phyloP scores from a whole-genome alignment of 1,139 yeast genomes.

The Kurtzmaniella quercitrusa region DNA sequence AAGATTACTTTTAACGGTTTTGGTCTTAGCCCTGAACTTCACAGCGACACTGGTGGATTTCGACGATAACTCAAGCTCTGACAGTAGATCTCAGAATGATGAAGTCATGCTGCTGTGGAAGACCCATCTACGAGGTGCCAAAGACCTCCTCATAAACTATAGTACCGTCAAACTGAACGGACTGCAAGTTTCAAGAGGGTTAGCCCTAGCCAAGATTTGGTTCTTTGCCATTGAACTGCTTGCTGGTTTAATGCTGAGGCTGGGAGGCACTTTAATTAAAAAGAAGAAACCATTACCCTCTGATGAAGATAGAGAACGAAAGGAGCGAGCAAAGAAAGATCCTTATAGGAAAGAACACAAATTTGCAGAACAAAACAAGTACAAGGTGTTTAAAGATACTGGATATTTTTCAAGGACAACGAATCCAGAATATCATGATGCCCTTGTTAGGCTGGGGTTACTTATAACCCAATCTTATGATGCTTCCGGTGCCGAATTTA shows the following conservation, averaged over 20 bases:
- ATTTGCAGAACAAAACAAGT: slow-evolving; percentile 10
- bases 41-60: slow-evolving; percentile 24
- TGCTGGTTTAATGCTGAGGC: slow-evolving; percentile 28
- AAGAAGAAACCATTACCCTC: slow-evolving; percentile 5
- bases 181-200: slow-evolving; percentile 25
- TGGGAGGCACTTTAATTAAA: slow-evolving; percentile 27
- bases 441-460: slow-evolving; percentile 27
- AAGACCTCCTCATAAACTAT: slow-evolving; percentile 34
- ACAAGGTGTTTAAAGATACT: slow-evolving; percentile 26
- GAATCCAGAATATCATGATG: slow-evolving; percentile 32
- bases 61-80: neutral
- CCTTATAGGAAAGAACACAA: slow-evolving; percentile 6
- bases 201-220: slow-evolving; percentile 45
- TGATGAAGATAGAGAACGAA: slow-evolving; percentile 1
- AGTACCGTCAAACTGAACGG: slow-evolving; percentile 15
- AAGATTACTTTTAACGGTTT: slow-evolving; percentile 32
- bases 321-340: slow-evolving; percentile 5
- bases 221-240: slow-evolving; percentile 39
- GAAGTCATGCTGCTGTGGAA: slow-evolving; percentile 30
- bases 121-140: slow-evolving; percentile 38
- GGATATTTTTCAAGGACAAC: slow-evolving; percentile 25
- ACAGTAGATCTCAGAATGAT: slow-evolving; percentile 7
- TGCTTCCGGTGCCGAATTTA: slow-evolving; percentile 20
- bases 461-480: slow-evolving; percentile 15
- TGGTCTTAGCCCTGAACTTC: slow-evolving; percentile 33